Evolutionary conservation across 2,329 filamentous ascomycete genomes (phyloP).

Genomic region (Aureobasidium leucospermi): DNA sequence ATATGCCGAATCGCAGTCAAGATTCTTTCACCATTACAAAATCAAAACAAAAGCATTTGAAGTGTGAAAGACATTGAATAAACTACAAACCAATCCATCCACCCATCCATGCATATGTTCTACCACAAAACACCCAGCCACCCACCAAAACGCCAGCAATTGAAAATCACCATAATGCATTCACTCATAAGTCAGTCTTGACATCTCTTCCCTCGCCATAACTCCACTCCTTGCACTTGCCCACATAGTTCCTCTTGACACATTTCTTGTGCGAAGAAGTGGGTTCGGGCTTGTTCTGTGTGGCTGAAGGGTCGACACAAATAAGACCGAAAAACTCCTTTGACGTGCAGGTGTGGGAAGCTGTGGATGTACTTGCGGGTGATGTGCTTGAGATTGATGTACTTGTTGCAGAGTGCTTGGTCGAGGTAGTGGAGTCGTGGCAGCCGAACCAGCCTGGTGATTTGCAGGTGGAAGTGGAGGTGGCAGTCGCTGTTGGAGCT

Average conservation of each 20-base stretch:
- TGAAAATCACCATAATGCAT: background rate
- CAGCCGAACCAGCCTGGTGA: slow-evolving; percentile 62
- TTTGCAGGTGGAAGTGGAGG: slow-evolving; percentile 46
- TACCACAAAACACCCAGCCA: background rate
- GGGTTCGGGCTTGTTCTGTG: background rate
- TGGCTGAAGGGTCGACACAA: slow-evolving; percentile 23
- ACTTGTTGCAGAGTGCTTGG: slow-evolving; percentile 16
- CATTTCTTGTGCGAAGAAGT: background rate
- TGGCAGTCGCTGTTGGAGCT: slow-evolving; percentile 1
- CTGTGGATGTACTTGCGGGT: slow-evolving; percentile 16
- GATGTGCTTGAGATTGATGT: slow-evolving; percentile 14
- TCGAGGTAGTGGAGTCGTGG: slow-evolving; percentile 46
- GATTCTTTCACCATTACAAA: too few relatives aligned
- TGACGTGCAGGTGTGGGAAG: slow-evolving; percentile 19
- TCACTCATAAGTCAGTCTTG: slow-evolving; percentile 9
- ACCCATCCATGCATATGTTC: background rate
- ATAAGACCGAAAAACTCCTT: slow-evolving; percentile 26
- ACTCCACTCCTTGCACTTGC: slow-evolving; percentile 5
- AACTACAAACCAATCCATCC: background rate
- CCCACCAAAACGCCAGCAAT: background rate
- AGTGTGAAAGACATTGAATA: background rate
- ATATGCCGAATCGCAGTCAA: too few relatives aligned
- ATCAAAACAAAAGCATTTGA: background rate
- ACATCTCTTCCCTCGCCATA: background rate
- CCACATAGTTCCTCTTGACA: background rate